These are phyloP conservation scores for Fusarium sp. DNA, from an alignment of 2,329 filamentous ascomycete genomes.

Conservation along the genomic window DNA sequence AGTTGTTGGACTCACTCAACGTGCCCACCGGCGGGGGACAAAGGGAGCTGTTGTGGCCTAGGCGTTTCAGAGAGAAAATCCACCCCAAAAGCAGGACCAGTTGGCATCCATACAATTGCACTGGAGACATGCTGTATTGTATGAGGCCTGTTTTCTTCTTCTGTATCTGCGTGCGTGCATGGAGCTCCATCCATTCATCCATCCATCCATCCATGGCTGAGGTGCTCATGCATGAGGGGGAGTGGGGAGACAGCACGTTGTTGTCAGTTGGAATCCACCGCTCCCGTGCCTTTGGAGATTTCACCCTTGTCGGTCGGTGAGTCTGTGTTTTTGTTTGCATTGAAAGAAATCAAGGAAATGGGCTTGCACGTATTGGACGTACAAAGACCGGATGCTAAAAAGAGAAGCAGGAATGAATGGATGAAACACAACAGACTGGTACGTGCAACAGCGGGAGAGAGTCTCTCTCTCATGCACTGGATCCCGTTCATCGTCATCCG, in stretches of 20 bases:
- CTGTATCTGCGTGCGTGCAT: not conserved
- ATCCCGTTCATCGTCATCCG: not conserved
- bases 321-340: not conserved
- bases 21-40: not conserved
- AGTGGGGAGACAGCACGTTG: constrained; percentile 8
- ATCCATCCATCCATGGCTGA: not conserved
- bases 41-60: not conserved
- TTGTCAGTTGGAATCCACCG: constrained; percentile 11
- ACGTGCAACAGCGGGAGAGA: constrained; percentile 1
- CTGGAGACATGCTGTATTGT: not conserved
- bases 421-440: constrained; percentile 15
- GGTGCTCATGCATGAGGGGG: constrained; percentile 11
- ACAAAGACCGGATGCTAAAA: constrained; percentile 11
- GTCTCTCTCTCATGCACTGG: not conserved
- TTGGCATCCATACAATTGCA: not conserved
- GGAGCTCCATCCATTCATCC: not conserved
- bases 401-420: constrained; percentile 1
- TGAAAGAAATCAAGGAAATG: constrained; percentile 1
- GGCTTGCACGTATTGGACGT: not conserved
- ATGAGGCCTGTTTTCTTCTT: constrained; percentile 4
- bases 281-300: not conserved
- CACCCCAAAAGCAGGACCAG: not conserved
- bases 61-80: not conserved
- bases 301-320: not conserved
- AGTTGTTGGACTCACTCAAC: not conserved